Evolutionary conservation across 495 filamentous ascomycete genomes (phyloP).

Genomic region (Lindgomyces ingoldianus): DNA sequence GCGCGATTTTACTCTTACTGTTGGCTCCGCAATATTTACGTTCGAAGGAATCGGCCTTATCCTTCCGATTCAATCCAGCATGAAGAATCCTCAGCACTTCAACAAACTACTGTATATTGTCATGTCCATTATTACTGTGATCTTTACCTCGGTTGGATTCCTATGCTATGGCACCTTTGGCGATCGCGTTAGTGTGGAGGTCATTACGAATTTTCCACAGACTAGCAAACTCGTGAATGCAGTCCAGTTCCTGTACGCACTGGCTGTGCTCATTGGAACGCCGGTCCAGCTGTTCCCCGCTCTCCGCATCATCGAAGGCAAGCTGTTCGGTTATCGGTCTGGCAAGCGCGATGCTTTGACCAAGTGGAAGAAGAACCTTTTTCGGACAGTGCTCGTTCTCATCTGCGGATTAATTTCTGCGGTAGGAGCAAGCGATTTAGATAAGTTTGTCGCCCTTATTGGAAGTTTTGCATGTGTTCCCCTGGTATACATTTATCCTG

Average conservation of each 20-base stretch:
- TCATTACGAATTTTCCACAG: conserved; percentile 67
- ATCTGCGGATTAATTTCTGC: conserved; percentile 56
- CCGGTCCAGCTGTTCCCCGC: conserved; percentile 68
- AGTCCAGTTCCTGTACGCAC: conserved; percentile 66
- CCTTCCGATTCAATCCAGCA: conserved; percentile 64
- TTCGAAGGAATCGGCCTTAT: conserved; percentile 70
- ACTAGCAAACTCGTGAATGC: conserved; percentile 62
- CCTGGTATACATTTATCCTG: conserved; percentile 52
- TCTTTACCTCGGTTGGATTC: conserved; percentile 64
- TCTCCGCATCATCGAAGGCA: conserved; percentile 60
- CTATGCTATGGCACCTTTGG: conserved; percentile 69
- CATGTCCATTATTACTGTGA: conserved; percentile 63
- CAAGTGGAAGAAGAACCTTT: conserved; percentile 69
- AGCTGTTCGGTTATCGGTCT: conserved; percentile 54
- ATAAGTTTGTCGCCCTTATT: conserved; percentile 66
- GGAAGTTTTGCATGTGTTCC: conserved; percentile 62
- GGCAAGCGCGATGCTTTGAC: conserved; percentile 56
- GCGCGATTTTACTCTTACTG: conserved; percentile 59
- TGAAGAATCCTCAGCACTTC: conserved; percentile 62
- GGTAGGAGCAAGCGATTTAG: conserved; percentile 59
- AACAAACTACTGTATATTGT: conserved; percentile 58
- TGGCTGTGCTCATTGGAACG: conserved; percentile 62
- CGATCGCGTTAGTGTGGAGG: conserved; percentile 56
- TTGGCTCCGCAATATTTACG: conserved; percentile 66
- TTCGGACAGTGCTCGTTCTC: conserved; percentile 53